These are phyloP conservation scores for Spathaspora sp. DNA, from an alignment of 805 yeast genomes.

Conservation along the genomic window DNA sequence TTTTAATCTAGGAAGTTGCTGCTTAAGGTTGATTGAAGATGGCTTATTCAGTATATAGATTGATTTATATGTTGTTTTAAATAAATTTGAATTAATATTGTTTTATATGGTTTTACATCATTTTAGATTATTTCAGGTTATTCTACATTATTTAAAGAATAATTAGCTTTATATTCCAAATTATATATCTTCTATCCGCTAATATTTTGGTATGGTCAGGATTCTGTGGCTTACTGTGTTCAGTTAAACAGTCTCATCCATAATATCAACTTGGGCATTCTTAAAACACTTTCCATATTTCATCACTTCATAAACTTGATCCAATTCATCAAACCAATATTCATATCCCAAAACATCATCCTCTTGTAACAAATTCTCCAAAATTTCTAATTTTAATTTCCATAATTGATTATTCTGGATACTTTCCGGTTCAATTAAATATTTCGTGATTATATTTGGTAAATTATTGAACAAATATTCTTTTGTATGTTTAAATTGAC, in stretches of 20 bases:
- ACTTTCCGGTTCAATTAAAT: slow-evolving; percentile 13
- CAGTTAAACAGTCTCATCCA: slow-evolving; percentile 14
- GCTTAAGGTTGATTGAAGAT: too few species aligned
- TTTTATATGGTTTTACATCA: too few species aligned
- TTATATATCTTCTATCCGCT: too few species aligned
- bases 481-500: slow-evolving; percentile 16
- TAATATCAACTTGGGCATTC: slow-evolving; percentile 19
- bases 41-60: too few species aligned
- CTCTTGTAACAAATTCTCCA: slow-evolving; percentile 17
- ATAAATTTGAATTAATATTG: too few species aligned
- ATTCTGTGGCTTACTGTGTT: too few species aligned
- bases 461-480: slow-evolving; percentile 18
- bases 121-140: too few species aligned
- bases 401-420: slow-evolving; percentile 21
- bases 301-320: slow-evolving; percentile 16
- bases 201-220: too few species aligned
- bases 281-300: slow-evolving; percentile 20
- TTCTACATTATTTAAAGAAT: too few species aligned
- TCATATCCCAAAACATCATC: slow-evolving; percentile 11
- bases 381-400: slow-evolving; percentile 17
- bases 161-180: too few species aligned
- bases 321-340: slow-evolving; percentile 21
- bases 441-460: slow-evolving; percentile 21
- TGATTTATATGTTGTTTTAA: too few species aligned
- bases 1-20: too few species aligned